Conservation (phyloP, 1,139 yeast genomes). For the Zygosaccharomyces sapae region DNA sequence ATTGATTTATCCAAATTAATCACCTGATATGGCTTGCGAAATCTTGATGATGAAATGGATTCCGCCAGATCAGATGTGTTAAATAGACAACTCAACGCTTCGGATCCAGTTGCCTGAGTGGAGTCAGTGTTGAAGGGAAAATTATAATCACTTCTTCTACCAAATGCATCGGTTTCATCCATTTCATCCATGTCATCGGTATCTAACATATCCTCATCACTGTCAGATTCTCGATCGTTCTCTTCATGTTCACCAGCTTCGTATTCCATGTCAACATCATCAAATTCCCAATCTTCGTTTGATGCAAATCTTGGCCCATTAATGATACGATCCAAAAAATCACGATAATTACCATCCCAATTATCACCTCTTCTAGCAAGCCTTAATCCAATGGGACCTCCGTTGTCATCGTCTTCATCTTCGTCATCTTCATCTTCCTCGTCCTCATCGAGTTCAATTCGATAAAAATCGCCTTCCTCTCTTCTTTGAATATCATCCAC, state of each 20-base stretch:
- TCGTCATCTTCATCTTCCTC: conserved; percentile 1
- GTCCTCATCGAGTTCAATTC: background rate
- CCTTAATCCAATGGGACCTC: background rate
- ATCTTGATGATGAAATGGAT: background rate
- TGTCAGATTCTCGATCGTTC: conserved; percentile 5
- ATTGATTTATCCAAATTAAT: conserved; percentile 9
- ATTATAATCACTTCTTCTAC: background rate
- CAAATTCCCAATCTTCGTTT: conserved; percentile 4
- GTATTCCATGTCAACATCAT: conserved; percentile 2
- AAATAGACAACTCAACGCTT: background rate
- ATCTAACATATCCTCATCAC: conserved; percentile 2
- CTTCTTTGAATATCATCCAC: conserved; percentile 2
- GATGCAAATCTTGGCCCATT: conserved; percentile 3
- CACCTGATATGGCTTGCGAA: conserved; percentile 9
- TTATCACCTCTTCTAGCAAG: background rate
- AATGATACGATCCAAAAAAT: conserved; percentile 3
- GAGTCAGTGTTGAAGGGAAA: conserved; percentile 1
- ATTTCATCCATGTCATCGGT: conserved; percentile 14
- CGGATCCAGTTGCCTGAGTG: background rate
- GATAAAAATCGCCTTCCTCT: conserved; percentile 1
- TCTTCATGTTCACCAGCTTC: conserved; percentile 3
- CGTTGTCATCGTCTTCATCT: background rate
- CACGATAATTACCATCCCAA: conserved; percentile 4
- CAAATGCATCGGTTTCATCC: conserved; percentile 15
- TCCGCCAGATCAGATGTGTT: background rate